phyloP scores from a whole-genome alignment of 2,329 filamentous ascomycete species.

The Xylaria sp. region DNA sequence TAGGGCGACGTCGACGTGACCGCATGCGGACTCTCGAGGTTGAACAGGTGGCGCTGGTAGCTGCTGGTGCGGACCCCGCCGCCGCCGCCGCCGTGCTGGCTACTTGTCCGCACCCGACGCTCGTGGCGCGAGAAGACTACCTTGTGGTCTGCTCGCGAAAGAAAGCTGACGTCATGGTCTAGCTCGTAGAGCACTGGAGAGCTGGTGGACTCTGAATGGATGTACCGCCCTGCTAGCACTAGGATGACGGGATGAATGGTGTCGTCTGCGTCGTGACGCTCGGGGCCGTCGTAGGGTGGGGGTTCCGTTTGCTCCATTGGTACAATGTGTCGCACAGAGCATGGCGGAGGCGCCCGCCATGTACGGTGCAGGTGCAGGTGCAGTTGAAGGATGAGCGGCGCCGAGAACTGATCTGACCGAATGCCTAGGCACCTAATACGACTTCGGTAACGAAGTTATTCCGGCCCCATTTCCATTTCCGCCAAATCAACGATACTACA shows the following conservation, averaged over 20 bases:
- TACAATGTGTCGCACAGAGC: background rate
- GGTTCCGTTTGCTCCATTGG: slow-evolving; percentile 21
- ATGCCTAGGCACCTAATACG: background rate
- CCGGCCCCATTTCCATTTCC: slow-evolving; percentile 13
- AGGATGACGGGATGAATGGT: slow-evolving; percentile 33
- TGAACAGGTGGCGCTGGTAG: slow-evolving; percentile 25
- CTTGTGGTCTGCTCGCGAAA: slow-evolving; percentile 27
- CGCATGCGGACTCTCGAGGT: slow-evolving; percentile 27
- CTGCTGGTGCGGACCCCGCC: background rate
- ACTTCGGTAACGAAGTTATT: slow-evolving; percentile 20
- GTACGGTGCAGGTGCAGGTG: too few species aligned
- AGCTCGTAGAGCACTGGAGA: slow-evolving; percentile 47
- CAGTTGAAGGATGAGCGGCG: background rate
- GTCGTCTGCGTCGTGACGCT: slow-evolving; percentile 10
- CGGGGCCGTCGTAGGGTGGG: slow-evolving; percentile 23
- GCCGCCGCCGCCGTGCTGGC: background rate
- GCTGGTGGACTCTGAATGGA: slow-evolving; percentile 48
- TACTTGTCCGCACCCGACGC: slow-evolving; percentile 13
- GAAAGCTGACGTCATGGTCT: slow-evolving; percentile 29
- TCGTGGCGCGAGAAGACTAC: slow-evolving; percentile 32
- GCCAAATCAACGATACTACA: background rate
- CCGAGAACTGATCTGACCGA: background rate
- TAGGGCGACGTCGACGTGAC: slow-evolving; percentile 17
- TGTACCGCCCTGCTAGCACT: slow-evolving; percentile 61
- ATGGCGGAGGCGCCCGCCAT: background rate